Base-by-base conservation (phyloP, 352 stramenopile genomes). In the Phytophthora meadii region DNA sequence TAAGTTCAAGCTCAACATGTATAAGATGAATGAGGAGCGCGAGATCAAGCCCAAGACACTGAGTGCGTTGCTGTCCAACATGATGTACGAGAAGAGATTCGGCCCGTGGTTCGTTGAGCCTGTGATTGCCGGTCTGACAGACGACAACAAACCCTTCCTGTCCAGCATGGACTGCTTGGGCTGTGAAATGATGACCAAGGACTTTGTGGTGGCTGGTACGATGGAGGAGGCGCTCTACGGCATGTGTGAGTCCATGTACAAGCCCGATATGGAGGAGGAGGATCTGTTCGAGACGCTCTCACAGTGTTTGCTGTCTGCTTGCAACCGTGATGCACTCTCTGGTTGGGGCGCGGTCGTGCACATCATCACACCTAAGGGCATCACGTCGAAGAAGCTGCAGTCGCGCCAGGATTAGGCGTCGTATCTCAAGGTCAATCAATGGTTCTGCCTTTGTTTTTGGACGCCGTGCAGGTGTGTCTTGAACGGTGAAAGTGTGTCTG, bases 51-150 rank as follows among this genome's bases (percentile, higher is more conserved):
- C 98, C 14, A 91, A 98, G 74, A 98, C 98, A 10, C 97, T 99
- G 58, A 97, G 90, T 48, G 92, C 97, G 62, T 76, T 99, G 61
- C 58, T 99, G 30, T 98, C 90, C 30, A 95, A 90, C 65, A 95
- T 99, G 73, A 93, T 99, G 72, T 99, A 99, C 80, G 95, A 99
- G 80, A 99, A 99, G 73, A 83, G 97, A 60, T 99, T 99, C 76
- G 98, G 97, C 22, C 98, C 98, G 50, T 99, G 98, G 83, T 99
- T 99, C 79, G 87, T 98, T 19, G 97, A 99, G 76, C 98, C 98
- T 6, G 84, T 99, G 10, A 97, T 99, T 53, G 97, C 97, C 5
- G 98, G 98, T 5, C 77, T 99, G 12, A 97, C 82, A 39, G 84
- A 94, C 45, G 89, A 99, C 61, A 96, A 97, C 74, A 92, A 97